A percentile compares a stretch with the other conserved stretches of the same genome.
Conservation (phyloP, 192 early-diverging fungal species). For the Piromyces sp. region DNA sequence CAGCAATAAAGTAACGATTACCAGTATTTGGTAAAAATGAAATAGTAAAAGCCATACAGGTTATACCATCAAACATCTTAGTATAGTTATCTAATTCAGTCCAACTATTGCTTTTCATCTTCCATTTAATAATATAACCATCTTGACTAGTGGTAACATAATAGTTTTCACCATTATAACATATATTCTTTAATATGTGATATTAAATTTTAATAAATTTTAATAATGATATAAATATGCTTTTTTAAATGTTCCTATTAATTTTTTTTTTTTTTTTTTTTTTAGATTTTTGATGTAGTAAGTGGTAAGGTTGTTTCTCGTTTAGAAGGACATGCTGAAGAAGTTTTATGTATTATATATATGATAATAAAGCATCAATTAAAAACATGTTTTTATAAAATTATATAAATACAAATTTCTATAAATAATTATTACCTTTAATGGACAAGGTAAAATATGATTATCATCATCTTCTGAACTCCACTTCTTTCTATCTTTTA, state of each 20-base stretch:
- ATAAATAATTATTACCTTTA: slow-evolving; percentile 47
- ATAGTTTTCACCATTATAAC: slow-evolving; percentile 66
- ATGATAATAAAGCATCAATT: no score
- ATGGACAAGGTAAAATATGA: slow-evolving; percentile 78
- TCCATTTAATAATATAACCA: slow-evolving; percentile 82
- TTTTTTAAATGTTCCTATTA: no score
- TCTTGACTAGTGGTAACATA: slow-evolving; percentile 82
- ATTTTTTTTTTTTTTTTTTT: no score
- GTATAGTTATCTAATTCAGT: slow-evolving; percentile 25
- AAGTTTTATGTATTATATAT: slow-evolving; percentile 66
- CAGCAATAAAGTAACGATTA: slow-evolving; percentile 81
- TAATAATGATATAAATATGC: no score
- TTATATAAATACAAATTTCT: no score
- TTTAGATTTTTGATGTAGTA: slow-evolving; percentile 67
- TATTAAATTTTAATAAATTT: no score
- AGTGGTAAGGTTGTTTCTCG: slow-evolving; percentile 62
- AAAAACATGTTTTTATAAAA: no score
- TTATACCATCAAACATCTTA: slow-evolving; percentile 63
- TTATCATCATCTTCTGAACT: slow-evolving; percentile 80
- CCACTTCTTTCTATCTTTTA: slow-evolving; percentile 78
- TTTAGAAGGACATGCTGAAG: slow-evolving; percentile 72
- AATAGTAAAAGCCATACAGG: slow-evolving; percentile 91
- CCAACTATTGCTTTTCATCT: slow-evolving; percentile 58
- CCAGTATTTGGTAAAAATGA: slow-evolving; percentile 85
- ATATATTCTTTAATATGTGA: slow-evolving; percentile 59